phyloP scores from a whole-genome alignment of 441 rosid genomes.

The Capsella rubella region DNA sequence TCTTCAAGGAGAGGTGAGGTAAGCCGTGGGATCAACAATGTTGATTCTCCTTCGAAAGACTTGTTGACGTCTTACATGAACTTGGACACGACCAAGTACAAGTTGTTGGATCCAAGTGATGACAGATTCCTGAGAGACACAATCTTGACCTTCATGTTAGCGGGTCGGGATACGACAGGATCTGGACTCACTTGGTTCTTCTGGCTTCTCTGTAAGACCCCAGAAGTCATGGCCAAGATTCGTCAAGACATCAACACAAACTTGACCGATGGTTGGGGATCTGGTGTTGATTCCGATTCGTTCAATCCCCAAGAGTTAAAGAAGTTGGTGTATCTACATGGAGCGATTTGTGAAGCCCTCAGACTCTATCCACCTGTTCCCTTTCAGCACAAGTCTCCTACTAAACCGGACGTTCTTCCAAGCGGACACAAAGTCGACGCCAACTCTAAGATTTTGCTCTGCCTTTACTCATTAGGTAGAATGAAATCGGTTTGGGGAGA shows the following conservation, averaged over 20 bases:
- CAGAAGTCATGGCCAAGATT: slow-evolving; percentile 48
- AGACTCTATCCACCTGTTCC: slow-evolving; percentile 54
- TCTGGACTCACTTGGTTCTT: slow-evolving; percentile 60
- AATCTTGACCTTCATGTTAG: slow-evolving; percentile 48
- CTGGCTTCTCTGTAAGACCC: slow-evolving; percentile 47
- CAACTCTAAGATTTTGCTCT: slow-evolving; percentile 39
- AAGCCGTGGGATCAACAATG: slow-evolving; percentile 14
- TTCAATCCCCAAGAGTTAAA: slow-evolving; percentile 32
- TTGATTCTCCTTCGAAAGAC: slow-evolving; percentile 38
- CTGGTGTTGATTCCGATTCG: background rate
- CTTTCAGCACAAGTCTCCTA: slow-evolving; percentile 41
- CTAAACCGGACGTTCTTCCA: slow-evolving; percentile 43
- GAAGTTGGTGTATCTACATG: slow-evolving; percentile 48
- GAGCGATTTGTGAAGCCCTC: slow-evolving; percentile 45
- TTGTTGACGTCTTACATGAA: slow-evolving; percentile 46
- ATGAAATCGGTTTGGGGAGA: slow-evolving; percentile 47
- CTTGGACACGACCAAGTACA: slow-evolving; percentile 37
- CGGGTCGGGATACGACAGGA: slow-evolving; percentile 59
- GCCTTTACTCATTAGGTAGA: slow-evolving; percentile 48
- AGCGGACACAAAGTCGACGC: slow-evolving; percentile 44
- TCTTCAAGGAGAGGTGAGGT: slow-evolving; percentile 41
- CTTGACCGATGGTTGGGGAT: background rate
- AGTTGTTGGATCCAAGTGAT: slow-evolving; percentile 39
- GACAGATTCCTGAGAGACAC: slow-evolving; percentile 58
- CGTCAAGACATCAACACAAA: slow-evolving; percentile 50